Percentiles rank a stretch among this genome's conserved stretches.
Conservation (phyloP, 352 stramenopile species). For the Paralagenidium karlingii region DNA sequence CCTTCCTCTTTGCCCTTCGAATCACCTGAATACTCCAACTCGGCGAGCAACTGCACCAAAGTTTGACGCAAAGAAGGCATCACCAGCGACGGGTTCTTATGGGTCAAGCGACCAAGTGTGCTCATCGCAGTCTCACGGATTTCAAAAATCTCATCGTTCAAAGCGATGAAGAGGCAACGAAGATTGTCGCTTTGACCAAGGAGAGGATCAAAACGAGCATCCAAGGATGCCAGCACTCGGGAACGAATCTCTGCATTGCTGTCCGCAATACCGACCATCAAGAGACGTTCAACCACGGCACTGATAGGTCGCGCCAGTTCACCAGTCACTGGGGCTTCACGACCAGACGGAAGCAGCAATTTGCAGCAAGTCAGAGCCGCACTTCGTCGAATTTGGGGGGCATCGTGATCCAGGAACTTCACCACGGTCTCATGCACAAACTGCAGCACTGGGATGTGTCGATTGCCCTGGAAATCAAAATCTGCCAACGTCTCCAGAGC, state of each 20-base stretch:
- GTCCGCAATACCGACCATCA: slow-evolving; percentile 79
- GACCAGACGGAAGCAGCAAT: slow-evolving; percentile 37
- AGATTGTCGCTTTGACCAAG: slow-evolving; percentile 76
- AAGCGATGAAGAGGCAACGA: slow-evolving; percentile 72
- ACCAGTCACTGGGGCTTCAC: slow-evolving; percentile 1
- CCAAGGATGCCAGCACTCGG: slow-evolving; percentile 65
- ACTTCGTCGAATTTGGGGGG: slow-evolving; percentile 71
- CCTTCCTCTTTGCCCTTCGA: slow-evolving; percentile 74
- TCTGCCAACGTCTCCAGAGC: slow-evolving; percentile 75
- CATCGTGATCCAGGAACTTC: slow-evolving; percentile 80
- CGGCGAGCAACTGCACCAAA: slow-evolving; percentile 72
- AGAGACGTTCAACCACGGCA: slow-evolving; percentile 59
- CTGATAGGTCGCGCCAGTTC: slow-evolving; percentile 63
- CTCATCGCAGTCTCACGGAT: slow-evolving; percentile 84
- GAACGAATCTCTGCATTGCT: slow-evolving; percentile 76
- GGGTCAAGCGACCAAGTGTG: slow-evolving; percentile 70
- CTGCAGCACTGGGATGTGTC: slow-evolving; percentile 77
- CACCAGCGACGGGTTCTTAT: slow-evolving; percentile 73
- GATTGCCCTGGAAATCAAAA: slow-evolving; percentile 80
- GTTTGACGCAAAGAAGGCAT: slow-evolving; percentile 75
- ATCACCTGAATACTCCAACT: slow-evolving; percentile 78
- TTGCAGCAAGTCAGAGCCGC: slow-evolving; percentile 83
- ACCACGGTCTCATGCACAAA: slow-evolving; percentile 82
- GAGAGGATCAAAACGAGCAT: slow-evolving; percentile 69
- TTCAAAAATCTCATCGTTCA: slow-evolving; percentile 81